Evolutionary conservation across 495 filamentous ascomycete species (phyloP), one percentile per base, ranked within the genome.

Genomic region (Trypethelium eluteriae): DNA sequence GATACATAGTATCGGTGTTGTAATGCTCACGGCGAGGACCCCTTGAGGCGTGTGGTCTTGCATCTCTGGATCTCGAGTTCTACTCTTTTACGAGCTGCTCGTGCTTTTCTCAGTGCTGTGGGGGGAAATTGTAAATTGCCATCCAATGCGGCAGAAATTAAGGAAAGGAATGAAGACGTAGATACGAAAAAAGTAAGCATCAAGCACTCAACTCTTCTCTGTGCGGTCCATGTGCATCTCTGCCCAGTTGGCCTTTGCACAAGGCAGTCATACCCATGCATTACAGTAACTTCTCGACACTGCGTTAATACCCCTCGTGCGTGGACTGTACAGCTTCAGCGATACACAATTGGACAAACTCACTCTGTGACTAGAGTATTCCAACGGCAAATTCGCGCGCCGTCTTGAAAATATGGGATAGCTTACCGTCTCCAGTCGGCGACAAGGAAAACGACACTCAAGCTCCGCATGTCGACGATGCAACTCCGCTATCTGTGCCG

Each of bases 21-120:
- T 6, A 34, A 59, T 59, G 53, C 18, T 36, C 3, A 59, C 53
- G 14, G 53, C 32, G 4, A 59, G 53, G 32, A 59, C 36, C 2
- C 53, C 53, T 34, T 36, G 18, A 5, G 53, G 53, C 3, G 53
- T 59, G 4, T 59, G n/a, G 32, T 59, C 53, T 36, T 59, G 53
- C 53, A 59, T 59, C 32, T 59, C 53, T 53, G 49, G 49, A 53
- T 53, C 16, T 46, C 41, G 41, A 14, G 14, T 46, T 46, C 41
- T 6, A 46, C 49, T 53, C 49, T 53, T 53, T 18, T 18, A 18
- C 16, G 16, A 18, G 49, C 49, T 16, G 6, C 49, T 53, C 16
- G 49, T 18, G 12, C 49, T 53, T 53, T 6, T 6, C 49, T 6
- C 4, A 53, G 25, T 53, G 49, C 12, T 53, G 49, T 14, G 41